These are phyloP conservation scores for Plectosphaerella cucumerina DNA, from an alignment of 2,329 filamentous ascomycete species.

Conservation along the genomic window DNA sequence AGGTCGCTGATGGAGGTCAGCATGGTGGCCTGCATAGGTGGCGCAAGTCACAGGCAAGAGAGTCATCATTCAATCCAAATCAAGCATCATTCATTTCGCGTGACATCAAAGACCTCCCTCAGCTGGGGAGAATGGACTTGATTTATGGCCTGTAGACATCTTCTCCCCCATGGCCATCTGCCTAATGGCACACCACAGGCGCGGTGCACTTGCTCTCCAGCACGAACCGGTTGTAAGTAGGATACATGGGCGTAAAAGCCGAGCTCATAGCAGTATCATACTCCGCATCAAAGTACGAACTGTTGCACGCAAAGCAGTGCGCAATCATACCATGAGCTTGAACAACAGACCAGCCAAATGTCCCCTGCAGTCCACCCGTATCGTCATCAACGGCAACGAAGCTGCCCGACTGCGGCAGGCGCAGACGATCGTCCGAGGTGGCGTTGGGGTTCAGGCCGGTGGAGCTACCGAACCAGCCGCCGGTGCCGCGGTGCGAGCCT, in stretches of 20 bases:
- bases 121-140: too few species aligned
- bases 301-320: constrained; percentile 11
- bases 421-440: constrained; percentile 10
- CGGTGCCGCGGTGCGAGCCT: constrained; percentile 5
- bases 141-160: too few species aligned
- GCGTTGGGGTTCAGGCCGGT: constrained; percentile 7
- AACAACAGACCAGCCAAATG: constrained; percentile 10
- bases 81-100: too few species aligned
- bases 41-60: too few species aligned
- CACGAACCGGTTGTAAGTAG: constrained; percentile 8
- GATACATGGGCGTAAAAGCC: constrained; percentile 9
- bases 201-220: constrained; percentile 10
- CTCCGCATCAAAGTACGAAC: constrained; percentile 5
- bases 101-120: too few species aligned
- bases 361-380: constrained; percentile 6
- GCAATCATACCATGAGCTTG: not conserved
- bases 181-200: constrained; percentile 6
- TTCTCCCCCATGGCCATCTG: not conserved
- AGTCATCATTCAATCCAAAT: too few species aligned
- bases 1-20: too few species aligned
- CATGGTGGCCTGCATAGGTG: too few species aligned
- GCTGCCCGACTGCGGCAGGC: constrained; percentile 6
- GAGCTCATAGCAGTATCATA: constrained; percentile 10
- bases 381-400: constrained; percentile 7
- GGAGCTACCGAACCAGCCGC: constrained; percentile 5